phyloP scores from a whole-genome alignment of 495 filamentous ascomycete genomes.

The Penicillium pulvis region DNA sequence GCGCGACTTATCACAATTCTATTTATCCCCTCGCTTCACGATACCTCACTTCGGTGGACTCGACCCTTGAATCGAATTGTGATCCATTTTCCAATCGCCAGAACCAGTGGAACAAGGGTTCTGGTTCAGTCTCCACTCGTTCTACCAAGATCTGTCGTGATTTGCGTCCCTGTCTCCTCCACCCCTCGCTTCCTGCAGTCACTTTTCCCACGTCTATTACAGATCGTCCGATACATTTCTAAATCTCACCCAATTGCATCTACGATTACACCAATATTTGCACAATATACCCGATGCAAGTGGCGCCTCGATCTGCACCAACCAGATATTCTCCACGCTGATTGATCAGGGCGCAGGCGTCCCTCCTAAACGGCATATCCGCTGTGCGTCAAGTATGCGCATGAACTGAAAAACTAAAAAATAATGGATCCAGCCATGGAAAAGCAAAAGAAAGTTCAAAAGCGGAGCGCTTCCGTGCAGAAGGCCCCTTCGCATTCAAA shows the following conservation, averaged over 20 bases:
- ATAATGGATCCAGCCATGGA: slow-evolving; percentile 33
- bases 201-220: slow-evolving; percentile 7
- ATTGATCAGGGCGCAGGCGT: slow-evolving; percentile 21
- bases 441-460: slow-evolving; percentile 29
- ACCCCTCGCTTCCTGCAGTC: slow-evolving; percentile 31
- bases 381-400: slow-evolving; percentile 37
- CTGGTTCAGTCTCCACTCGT: slow-evolving; percentile 18
- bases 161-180: slow-evolving; percentile 18
- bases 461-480: slow-evolving; percentile 30
- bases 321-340: slow-evolving; percentile 9
- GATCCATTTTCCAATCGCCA: slow-evolving; percentile 9
- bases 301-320: slow-evolving; percentile 17
- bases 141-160: slow-evolving; percentile 18
- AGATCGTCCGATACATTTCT: slow-evolving; percentile 25
- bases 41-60: slow-evolving; percentile 14
- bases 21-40: slow-evolving; percentile 23
- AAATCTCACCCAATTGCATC: slow-evolving; percentile 19
- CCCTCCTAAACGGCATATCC: slow-evolving; percentile 28
- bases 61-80: not conserved
- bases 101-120: slow-evolving; percentile 16
- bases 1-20: slow-evolving; percentile 39
- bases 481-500: slow-evolving; percentile 26
- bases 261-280: slow-evolving; percentile 8
- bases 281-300: slow-evolving; percentile 23
- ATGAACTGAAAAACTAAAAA: slow-evolving; percentile 18